Evolutionary conservation across 805 yeast genomes (phyloP).

Genomic region (Wickerhamiella sergipiensis): DNA sequence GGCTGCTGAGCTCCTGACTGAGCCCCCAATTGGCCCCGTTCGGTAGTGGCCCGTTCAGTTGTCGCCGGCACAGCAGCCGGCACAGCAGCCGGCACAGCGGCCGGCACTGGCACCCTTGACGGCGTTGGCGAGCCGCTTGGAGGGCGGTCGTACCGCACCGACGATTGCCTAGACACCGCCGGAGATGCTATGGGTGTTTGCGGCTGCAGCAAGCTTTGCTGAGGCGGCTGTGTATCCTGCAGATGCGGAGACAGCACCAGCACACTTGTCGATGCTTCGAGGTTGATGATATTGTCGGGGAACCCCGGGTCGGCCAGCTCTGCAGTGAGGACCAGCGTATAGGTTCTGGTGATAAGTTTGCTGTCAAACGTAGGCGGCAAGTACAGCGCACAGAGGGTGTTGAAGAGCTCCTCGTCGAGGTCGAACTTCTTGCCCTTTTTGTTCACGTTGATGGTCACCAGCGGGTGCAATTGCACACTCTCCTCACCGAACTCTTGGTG

Average conservation of each 20-base stretch:
- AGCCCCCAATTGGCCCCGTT: too few relatives aligned
- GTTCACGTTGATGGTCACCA: background rate
- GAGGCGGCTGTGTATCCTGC: background rate
- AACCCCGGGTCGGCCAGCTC: background rate
- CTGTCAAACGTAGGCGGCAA: background rate
- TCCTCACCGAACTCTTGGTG: background rate
- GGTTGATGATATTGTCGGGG: background rate
- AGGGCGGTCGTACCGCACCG: background rate
- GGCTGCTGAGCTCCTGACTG: too few relatives aligned
- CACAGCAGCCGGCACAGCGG: too few relatives aligned
- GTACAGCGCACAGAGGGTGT: background rate
- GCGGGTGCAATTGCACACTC: background rate
- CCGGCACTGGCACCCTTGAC: too few relatives aligned
- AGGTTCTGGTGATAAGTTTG: background rate
- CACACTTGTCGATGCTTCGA: background rate
- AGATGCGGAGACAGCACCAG: background rate
- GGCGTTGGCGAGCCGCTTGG: background rate
- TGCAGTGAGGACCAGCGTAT: background rate
- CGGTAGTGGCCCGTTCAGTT: too few relatives aligned
- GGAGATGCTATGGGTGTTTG: background rate
- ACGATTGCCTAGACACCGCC: background rate
- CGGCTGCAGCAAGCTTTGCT: background rate
- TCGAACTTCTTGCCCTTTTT: background rate
- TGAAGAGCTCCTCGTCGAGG: background rate
- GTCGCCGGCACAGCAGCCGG: too few relatives aligned